These are phyloP conservation scores for Eucalyptus viminalis DNA, from an alignment of 345 rosid species.

Conservation along the genomic window DNA sequence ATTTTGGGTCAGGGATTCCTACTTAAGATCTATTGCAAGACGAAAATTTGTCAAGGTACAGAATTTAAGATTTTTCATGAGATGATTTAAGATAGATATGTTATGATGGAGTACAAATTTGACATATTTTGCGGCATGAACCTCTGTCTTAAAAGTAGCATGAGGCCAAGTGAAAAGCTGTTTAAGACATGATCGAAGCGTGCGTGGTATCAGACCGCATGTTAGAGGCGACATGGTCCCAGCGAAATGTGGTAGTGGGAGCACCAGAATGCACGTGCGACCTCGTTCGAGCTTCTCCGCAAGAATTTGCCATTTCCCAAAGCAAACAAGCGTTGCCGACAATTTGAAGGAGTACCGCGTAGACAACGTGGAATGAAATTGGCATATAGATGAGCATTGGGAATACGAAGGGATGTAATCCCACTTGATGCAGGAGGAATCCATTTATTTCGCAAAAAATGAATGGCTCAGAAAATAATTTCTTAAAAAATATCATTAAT, in stretches of 20 bases:
- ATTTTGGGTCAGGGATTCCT: too few relatives aligned
- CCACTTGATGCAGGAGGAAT: too few relatives aligned
- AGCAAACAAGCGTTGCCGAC: neutral
- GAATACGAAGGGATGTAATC: neutral
- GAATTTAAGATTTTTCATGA: neutral
- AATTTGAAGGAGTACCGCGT: neutral
- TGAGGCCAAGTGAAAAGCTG: neutral
- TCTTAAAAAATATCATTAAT: accelerated
- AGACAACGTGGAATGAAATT: neutral
- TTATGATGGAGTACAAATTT: neutral
- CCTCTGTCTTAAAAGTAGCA: neutral
- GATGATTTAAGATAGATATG: neutral
- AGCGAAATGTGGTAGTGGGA: neutral
- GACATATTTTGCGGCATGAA: neutral
- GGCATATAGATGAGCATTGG: neutral
- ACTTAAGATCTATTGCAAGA: neutral
- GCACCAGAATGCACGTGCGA: neutral
- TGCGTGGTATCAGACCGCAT: neutral
- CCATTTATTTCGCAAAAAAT: accelerated
- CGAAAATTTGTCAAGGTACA: neutral
- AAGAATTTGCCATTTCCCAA: neutral
- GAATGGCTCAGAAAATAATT: neutral
- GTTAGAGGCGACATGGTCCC: neutral
- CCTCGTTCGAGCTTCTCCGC: neutral
- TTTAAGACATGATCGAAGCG: neutral